Evolutionary conservation across 176 grass and related monocot species (phyloP).

Genomic region (Elaeis guineensis): DNA sequence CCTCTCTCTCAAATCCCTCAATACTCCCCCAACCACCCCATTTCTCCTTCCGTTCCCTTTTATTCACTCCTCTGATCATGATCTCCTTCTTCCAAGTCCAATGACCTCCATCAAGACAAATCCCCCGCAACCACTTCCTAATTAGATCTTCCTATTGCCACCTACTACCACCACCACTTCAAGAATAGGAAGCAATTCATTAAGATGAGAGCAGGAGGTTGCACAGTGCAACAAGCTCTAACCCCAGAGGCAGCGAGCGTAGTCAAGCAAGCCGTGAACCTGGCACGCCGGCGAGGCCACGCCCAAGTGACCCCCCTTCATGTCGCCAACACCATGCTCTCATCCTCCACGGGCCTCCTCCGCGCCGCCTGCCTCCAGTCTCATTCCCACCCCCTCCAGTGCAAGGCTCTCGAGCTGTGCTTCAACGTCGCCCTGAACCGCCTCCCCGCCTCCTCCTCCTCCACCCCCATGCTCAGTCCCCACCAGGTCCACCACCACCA

Average conservation of each 20-base stretch:
- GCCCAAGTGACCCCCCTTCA: constrained; percentile 94
- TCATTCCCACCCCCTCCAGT: constrained; percentile 84
- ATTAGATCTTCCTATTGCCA: too few species aligned
- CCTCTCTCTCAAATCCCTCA: too few species aligned
- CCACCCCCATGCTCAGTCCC: constrained; percentile 32
- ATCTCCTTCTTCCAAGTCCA: too few species aligned
- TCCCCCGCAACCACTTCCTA: too few species aligned
- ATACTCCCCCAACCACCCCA: too few species aligned
- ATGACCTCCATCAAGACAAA: too few species aligned
- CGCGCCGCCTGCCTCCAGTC: constrained; percentile 71
- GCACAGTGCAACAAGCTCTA: constrained; percentile 77
- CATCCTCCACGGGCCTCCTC: constrained; percentile 49
- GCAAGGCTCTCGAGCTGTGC: constrained; percentile 93
- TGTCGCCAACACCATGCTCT: constrained; percentile 88
- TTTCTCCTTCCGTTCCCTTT: too few species aligned
- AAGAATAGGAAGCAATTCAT: background rate
- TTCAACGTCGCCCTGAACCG: constrained; percentile 96
- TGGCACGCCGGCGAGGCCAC: constrained; percentile 63
- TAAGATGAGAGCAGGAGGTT: constrained; percentile 80
- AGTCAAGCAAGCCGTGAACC: constrained; percentile 74
- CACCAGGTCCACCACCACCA: constrained; percentile 34
- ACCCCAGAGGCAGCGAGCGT: constrained; percentile 56
- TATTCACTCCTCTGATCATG: too few species aligned
- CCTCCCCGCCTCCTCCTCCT: constrained; percentile 47
- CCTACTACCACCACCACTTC: too few species aligned